Percentiles rank a stretch among this genome's conserved stretches.
Conservation (phyloP, 2,329 filamentous ascomycete species). For the Sarocladiaceae sp. region DNA sequence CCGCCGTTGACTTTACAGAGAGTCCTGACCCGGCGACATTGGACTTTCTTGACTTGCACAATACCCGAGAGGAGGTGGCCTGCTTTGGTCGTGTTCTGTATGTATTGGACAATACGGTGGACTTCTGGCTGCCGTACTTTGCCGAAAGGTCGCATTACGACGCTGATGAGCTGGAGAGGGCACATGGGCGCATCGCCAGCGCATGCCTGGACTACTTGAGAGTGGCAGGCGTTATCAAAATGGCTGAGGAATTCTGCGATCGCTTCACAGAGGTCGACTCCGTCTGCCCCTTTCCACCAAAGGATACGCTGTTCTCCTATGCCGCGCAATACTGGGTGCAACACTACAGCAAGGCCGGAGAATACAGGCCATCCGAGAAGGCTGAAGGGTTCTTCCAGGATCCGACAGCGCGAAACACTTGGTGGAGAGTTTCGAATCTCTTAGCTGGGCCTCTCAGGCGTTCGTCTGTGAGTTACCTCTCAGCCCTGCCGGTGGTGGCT, state of each 20-base stretch:
- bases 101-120: not conserved
- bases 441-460: not conserved
- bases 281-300: not conserved
- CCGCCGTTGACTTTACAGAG: conserved; percentile 1
- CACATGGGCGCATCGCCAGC: not conserved
- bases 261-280: not conserved
- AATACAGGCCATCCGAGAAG: not conserved
- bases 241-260: not conserved
- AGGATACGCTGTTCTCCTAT: not conserved
- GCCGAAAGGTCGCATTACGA: conserved; percentile 1
- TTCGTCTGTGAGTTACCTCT: not conserved
- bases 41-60: not conserved
- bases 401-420: not conserved
- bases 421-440: not conserved
- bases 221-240: not conserved
- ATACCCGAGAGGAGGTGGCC: not conserved
- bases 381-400: not conserved
- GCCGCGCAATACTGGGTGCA: not conserved
- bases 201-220: not conserved
- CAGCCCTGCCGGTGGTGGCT: not conserved
- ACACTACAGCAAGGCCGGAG: conserved; percentile 5
- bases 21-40: not conserved
- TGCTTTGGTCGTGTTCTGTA: not conserved
- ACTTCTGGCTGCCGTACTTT: conserved; percentile 2
- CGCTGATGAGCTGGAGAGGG: not conserved